These are phyloP conservation scores for Colletotrichum higginsianum DNA, from an alignment of 2,329 filamentous ascomycete genomes.

Conservation along the genomic window DNA sequence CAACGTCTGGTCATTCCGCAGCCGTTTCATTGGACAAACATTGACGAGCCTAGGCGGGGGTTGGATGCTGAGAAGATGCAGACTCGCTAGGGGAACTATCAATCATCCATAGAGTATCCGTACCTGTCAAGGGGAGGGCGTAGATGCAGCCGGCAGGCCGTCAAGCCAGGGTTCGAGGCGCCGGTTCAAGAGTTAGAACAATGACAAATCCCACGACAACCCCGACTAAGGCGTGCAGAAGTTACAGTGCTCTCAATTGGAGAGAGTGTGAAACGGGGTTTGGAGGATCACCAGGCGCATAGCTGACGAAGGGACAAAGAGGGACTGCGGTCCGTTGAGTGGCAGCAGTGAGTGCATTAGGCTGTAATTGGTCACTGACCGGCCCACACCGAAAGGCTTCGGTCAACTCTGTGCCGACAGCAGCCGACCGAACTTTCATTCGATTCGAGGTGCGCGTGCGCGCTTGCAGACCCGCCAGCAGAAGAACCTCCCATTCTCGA, in stretches of 20 bases:
- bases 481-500: background rate
- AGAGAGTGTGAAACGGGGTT: background rate
- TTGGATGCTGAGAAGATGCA: background rate
- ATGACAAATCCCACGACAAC: background rate
- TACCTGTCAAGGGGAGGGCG: too few species aligned
- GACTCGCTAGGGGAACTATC: background rate
- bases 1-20: background rate
- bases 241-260: conserved; percentile 1
- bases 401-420: conserved; percentile 33
- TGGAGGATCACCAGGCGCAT: background rate
- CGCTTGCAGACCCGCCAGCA: conserved; percentile 2
- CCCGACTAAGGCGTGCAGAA: background rate
- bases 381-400: conserved; percentile 14
- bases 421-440: conserved; percentile 24
- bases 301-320: background rate
- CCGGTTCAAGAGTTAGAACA: conserved; percentile 17
- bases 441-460: background rate
- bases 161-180: background rate
- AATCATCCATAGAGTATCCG: background rate
- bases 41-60: too few species aligned
- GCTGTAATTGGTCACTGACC: conserved; percentile 23
- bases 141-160: background rate
- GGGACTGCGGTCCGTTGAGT: too few species aligned
- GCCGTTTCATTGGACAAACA: background rate
- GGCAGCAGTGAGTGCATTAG: background rate